Evolutionary conservation across 169 alveolate genomes (phyloP), one percentile per base, ranked within the genome.

Genomic region (Amoebophrya sp.): DNA sequence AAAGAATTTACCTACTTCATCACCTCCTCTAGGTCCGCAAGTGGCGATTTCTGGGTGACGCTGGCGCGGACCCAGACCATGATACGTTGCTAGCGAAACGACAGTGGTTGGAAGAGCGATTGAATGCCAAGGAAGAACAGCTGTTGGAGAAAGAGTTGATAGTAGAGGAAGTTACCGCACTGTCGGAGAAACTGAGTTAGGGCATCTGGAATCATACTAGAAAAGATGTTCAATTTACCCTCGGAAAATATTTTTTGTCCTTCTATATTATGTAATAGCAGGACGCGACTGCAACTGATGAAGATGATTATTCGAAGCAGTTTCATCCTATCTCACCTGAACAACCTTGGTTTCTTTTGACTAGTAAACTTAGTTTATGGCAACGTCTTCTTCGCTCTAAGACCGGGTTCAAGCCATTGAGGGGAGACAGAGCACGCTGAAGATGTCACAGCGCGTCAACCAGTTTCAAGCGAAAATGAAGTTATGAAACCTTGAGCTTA

Each of bases 141-240:
- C 92, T 96, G 24, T 92, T 96, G 41, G 98, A 96, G 94, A 96
- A 96, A 91, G 98, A 96, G 92, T 91, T 96, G 36, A 96, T 96
- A 39, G 93, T 95, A 36, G 98, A 96, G 90, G 98, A 47, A 18
- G 65, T 47, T 12, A n/a, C n/a, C n/a, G n/a, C n/a, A n/a, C n/a
- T n/a, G n/a, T n/a, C n/a, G n/a, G n/a, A n/a, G n/a, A n/a, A n/a
- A n/a, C n/a, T n/a, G n/a, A n/a, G n/a, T n/a, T n/a, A n/a, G n/a
- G n/a, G n/a, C n/a, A n/a, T n/a, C n/a, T n/a, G n/a, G n/a, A n/a
- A n/a, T n/a, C n/a, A n/a, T n/a, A n/a, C n/a, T n/a, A n/a, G n/a
- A n/a, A n/a, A n/a, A 96, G 95, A 96, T 96, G 18, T 95, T 53
- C 76, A 14, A 53, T 53, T 53, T 23, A 53, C 10, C 76, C n/a